Base-by-base conservation (phyloP, 495 filamentous ascomycete species). In the Penicillium desertorum region DNA sequence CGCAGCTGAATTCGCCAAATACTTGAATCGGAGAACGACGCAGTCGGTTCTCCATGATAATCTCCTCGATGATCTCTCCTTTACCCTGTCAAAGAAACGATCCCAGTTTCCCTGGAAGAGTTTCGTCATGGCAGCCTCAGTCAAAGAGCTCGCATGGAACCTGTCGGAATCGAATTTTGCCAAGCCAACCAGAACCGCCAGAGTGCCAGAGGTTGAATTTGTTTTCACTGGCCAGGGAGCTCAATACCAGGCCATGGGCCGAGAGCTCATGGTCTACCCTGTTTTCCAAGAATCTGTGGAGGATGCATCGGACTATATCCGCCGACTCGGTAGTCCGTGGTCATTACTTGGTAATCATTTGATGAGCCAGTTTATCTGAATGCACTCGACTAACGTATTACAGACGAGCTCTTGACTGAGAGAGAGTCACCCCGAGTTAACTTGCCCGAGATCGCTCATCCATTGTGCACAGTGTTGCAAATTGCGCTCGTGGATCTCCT, bases 381-480 rank as follows among this genome's bases (percentile, higher is more conserved):
- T 7, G 4, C 27, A 0, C n/a, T 42, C 14, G 47, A 57, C 14
- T 49, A 37, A 34, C 57, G 42, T n/a, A n/a, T 23, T 4, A 8
- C 56, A 50, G 66, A 68, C 6, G 64, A 66, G 32, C 56, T 68
- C 3, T 25, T 63, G 3, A 61, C 64, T 14, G 49, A 65, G 6
- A 46, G 47, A 5, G 60, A 50, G 17, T 10, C 50, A 19, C 62
- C 70, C 4, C 58, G 59, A 7, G 60, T 76, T 2, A 64, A 66
- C 19, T 47, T 58, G 9, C 68, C 71, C 4, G 58, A 66, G 10
- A 63, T 67, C 19, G 58, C 61, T 3, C 79, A 81, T 17, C 66
- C 79, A 1, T 5, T 76, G 1, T 78, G 71, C 51, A 78, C 74
- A 1, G 71, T 63, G 0, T 43, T 82, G 3, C 78, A 81, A 46